Evolutionary conservation across 2,329 filamentous ascomycete genomes (phyloP), one percentile per base, ranked within the genome.

Genomic region (Hypoxylon sp.): DNA sequence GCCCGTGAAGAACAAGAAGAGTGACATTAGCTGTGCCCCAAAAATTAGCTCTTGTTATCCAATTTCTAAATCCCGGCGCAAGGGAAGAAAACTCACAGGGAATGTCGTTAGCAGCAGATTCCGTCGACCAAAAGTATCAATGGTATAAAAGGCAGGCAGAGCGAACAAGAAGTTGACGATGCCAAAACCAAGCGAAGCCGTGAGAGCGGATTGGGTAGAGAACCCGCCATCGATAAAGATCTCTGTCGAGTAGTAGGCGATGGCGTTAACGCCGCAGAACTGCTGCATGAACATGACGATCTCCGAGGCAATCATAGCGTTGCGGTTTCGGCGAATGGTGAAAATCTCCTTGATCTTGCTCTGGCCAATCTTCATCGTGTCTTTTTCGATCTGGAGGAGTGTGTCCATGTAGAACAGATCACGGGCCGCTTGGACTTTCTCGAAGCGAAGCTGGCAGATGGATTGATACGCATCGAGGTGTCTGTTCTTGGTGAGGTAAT

Each of bases 231-330:
- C 69, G 2, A 77, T 62, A 67, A 88, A 88, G 46, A 88, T 84
- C 59, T 82, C 75, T 0, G 81, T 80, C 1, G 78, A 82, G 63
- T 86, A 87, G 37, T 69, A 69, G n/a, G 66, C 66, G 13, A 69
- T 69, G 1, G 64, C 65, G 36, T 83, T 83, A 32, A 79, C 74
- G 36, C 73, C 74, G 53, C 77, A 79, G 31, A 71, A 77, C 67
- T 87, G 83, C 61, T 88, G 84, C 78, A 85, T 80, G 55, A 86
- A 86, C 83, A 87, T 87, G 51, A 86, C 81, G 30, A 86, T 78
- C 62, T 84, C 75, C 1, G 80, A 83, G 1, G 82, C 83, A 11
- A 83, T 60, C 70, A 83, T 76, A 2, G 81, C 83, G 44, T 83
- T 80, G 12, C 84, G 78, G 64, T 86, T 87, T 35, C 84, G 79